Percentiles rank a stretch among this genome's conserved stretches.
Evolutionary conservation across 768 basidiomycete species (phyloP).

Genomic region (Neoboletus subvelutipes): DNA sequence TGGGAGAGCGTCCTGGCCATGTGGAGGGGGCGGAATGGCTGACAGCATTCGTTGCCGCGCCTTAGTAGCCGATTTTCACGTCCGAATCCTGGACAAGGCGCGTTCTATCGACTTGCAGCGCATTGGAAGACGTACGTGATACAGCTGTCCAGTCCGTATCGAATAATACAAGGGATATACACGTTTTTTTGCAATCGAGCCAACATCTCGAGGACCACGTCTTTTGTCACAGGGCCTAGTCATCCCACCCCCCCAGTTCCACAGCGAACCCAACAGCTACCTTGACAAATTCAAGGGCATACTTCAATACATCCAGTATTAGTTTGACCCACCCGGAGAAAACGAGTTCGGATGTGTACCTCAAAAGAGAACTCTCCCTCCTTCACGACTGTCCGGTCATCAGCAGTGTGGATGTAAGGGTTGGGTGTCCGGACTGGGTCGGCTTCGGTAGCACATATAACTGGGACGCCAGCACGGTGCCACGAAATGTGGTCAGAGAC

Average conservation of each 20-base stretch:
- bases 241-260: conserved; percentile 39
- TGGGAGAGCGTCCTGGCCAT: no score
- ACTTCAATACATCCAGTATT: conserved; percentile 17
- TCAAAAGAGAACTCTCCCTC: conserved; percentile 45
- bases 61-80: no score
- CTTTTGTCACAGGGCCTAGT: conserved; percentile 1
- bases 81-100: no score
- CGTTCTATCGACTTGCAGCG: no score
- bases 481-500: conserved; percentile 50
- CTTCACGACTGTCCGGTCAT: conserved; percentile 23
- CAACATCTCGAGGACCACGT: not conserved
- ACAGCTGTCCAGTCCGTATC: not conserved
- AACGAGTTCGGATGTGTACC: conserved; percentile 6
- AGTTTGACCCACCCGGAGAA: not conserved
- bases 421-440: conserved; percentile 41
- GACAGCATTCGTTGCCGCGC: no score
- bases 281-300: conserved; percentile 61
- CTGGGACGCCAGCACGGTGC: conserved; percentile 42
- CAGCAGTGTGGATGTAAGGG: conserved; percentile 41
- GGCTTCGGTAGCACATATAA: conserved; percentile 44
- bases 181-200: not conserved
- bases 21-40: no score
- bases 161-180: no score
- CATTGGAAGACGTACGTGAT: no score
- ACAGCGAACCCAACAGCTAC: conserved; percentile 57